Evolutionary conservation across 192 early-diverging fungal genomes (phyloP), one percentile per base, ranked within the genome.

Genomic region (Oehlia diaphana): DNA sequence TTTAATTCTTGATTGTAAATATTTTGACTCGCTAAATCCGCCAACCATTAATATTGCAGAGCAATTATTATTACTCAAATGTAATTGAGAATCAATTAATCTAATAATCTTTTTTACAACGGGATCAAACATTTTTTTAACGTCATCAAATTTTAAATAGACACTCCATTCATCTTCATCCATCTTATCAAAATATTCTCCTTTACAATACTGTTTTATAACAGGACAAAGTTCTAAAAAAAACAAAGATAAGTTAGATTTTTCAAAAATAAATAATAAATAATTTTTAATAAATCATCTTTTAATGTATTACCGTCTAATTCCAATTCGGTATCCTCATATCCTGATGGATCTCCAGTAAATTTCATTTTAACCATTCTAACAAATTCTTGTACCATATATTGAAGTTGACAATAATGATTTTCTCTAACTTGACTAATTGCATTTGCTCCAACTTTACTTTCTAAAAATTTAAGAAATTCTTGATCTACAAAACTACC

Each of bases 21-120:
- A 90, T 69, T 85, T 88, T 44, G 87, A 90, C 2, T 85, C 86
- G 10, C 87, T 86, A 70, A 90, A 90, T 10, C 89, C 87, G 81
- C 89, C 87, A 28, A 90, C 89, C 44, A 90, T 76, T 66, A 90
- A 85, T 50, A 90, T 83, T 62, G 86, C 85, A 26, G 86, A 83
- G 37, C 85, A 79, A 21, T 79, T 77, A 16, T 82, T 79, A 16
- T 67, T 37, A 3, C 82, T 64, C 80, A 86, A 84, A 79, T 78
- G 76, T 9, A 90, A 77, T 70, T 90, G 89, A 70, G 85, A 82
- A 37, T 90, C 86, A 68, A 87, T 86, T 74, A 90, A 74, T 68
- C 75, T 81, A 8, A 88, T 68, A 5, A 90, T 86, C 80, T 87
- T 84, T 63, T 85, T 82, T 12, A 90, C 80, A 3, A 90, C 86